Percentiles rank a stretch among this genome's conserved stretches.
Conservation (phyloP, 2,329 filamentous ascomycete species). For the Davidsoniella eucalypti region DNA sequence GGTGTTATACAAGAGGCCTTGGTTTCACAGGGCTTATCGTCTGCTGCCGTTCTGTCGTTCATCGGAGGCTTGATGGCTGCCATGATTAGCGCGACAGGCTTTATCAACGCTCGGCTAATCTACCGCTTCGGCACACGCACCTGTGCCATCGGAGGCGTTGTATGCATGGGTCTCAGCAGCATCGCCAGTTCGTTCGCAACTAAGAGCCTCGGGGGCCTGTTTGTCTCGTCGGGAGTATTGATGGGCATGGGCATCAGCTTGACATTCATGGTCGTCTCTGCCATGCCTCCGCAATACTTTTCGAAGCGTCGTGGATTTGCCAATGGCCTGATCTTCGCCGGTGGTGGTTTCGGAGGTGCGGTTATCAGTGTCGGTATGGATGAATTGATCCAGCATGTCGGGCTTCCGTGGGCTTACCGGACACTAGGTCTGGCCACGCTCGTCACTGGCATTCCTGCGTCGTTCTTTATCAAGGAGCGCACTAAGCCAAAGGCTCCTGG, state of each 20-base stretch:
- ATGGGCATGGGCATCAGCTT: constrained; percentile 21
- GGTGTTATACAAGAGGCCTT: constrained; percentile 43
- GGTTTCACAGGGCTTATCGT: constrained; percentile 29
- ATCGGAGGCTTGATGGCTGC: constrained; percentile 37
- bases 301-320: constrained; percentile 34
- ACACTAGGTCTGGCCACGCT: constrained; percentile 35
- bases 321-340: constrained; percentile 36
- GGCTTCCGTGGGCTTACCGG: constrained; percentile 34
- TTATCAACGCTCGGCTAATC: constrained; percentile 35
- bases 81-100: constrained; percentile 33
- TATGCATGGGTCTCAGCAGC: constrained; percentile 31
- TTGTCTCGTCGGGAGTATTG: constrained; percentile 20
- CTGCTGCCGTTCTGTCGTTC: constrained; percentile 38
- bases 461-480: constrained; percentile 35
- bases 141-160: constrained; percentile 32
- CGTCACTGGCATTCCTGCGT: constrained; percentile 37
- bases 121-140: constrained; percentile 29
- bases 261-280: constrained; percentile 30
- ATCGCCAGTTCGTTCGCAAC: constrained; percentile 26
- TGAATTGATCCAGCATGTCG: constrained; percentile 28
- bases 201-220: constrained; percentile 21
- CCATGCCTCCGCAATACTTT: constrained; percentile 38
- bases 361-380: constrained; percentile 34
- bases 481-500: constrained; percentile 20
- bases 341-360: constrained; percentile 39